phyloP scores from a whole-genome alignment of 352 stramenopile genomes.

The Globisporangium parvum region DNA sequence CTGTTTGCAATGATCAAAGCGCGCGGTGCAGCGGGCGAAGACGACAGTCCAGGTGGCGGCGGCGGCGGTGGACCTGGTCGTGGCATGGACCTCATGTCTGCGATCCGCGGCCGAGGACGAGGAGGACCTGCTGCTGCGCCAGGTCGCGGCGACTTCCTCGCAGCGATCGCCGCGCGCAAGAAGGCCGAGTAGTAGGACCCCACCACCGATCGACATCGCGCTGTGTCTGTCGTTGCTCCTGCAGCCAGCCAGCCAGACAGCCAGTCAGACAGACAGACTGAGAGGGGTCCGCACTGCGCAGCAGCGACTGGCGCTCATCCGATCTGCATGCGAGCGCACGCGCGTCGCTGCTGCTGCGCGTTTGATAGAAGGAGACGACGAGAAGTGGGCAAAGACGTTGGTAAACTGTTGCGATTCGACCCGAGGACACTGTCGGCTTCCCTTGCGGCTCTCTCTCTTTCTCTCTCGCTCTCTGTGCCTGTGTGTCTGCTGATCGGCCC shows the following conservation, averaged over 20 bases:
- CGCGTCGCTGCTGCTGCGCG: background rate
- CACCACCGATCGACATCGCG: background rate
- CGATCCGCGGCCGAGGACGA: slow-evolving; percentile 44
- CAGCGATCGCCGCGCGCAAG: slow-evolving; percentile 58
- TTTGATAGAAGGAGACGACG: background rate
- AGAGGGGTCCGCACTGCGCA: background rate
- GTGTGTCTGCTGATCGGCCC: background rate
- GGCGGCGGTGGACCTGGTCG: slow-evolving; percentile 25
- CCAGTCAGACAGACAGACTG: background rate
- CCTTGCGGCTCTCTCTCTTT: background rate
- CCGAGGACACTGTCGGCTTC: too few species aligned
- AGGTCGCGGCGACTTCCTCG: slow-evolving; percentile 43
- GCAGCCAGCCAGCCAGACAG: too few species aligned
- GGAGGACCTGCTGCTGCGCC: slow-evolving; percentile 16
- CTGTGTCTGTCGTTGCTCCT: too few species aligned
- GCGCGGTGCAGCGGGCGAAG: slow-evolving; percentile 18
- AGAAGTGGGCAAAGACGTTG: background rate
- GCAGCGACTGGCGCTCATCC: background rate
- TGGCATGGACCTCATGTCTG: slow-evolving; percentile 42
- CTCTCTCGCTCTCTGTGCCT: too few species aligned
- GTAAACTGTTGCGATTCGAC: too few species aligned
- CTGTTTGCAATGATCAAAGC: slow-evolving; percentile 68
- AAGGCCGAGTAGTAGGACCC: slow-evolving; percentile 34
- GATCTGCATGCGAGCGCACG: background rate
- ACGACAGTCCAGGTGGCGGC: slow-evolving; percentile 21